Percentiles rank a stretch among this genome's conserved stretches.
phyloP scores from a whole-genome alignment of 441 rosid genomes.

The Gossypium schwendimanii region DNA sequence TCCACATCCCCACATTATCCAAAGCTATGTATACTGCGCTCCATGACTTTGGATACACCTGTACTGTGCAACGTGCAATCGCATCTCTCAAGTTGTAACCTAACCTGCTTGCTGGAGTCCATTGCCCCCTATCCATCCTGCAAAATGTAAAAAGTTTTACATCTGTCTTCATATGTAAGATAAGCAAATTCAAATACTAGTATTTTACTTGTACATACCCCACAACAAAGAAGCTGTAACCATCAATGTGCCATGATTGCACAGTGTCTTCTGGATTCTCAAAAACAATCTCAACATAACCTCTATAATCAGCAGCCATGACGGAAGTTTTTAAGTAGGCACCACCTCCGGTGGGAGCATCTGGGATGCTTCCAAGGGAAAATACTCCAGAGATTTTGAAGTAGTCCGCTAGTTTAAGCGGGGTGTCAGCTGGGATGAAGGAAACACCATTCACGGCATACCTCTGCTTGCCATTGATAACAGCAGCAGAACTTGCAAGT shows the following conservation, averaged over 20 bases:
- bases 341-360: constrained; percentile 38
- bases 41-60: constrained; percentile 64
- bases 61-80: constrained; percentile 53
- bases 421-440: constrained; percentile 59
- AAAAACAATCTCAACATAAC: constrained; percentile 54
- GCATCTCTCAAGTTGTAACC: constrained; percentile 60
- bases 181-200: background rate
- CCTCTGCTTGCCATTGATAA: constrained; percentile 59
- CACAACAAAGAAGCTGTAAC: constrained; percentile 54
- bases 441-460: constrained; percentile 69
- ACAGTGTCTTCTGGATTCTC: constrained; percentile 52
- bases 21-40: constrained; percentile 61
- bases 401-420: constrained; percentile 69
- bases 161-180: background rate
- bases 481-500: constrained; percentile 48
- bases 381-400: constrained; percentile 63
- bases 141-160: background rate
- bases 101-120: constrained; percentile 52
- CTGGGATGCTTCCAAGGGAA: constrained; percentile 54
- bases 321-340: constrained; percentile 57
- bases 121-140: constrained; percentile 76
- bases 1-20: constrained; percentile 91
- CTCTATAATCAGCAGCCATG: constrained; percentile 55
- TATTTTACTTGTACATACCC: constrained; percentile 37
- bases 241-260: constrained; percentile 71